Base-by-base conservation (phyloP, 331 rosid species). In the Quercus lobata region DNA sequence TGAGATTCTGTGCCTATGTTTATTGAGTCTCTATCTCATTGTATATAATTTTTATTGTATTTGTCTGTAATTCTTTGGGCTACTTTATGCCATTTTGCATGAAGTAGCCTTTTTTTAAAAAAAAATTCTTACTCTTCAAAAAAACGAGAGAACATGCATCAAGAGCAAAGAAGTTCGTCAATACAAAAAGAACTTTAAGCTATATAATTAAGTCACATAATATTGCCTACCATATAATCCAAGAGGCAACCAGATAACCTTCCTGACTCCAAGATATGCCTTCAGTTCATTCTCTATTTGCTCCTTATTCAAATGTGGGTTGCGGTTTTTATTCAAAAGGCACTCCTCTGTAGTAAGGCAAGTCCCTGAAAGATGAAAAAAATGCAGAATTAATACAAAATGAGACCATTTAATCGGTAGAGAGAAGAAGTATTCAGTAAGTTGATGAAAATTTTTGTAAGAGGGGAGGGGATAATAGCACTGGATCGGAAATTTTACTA, bases 341-440 rank as follows among this genome's bases (percentile, higher is more conserved):
- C 99, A 95, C 81, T 95, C 99, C 87, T 93, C 98, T 1, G 99
- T 95, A 70, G 99, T 89, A 81, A 95, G 94, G 86, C 97, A 95
- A 57, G 99, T 95, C 81, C 98, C 99, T 95, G 85, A 63, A 82
- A 70, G 63, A 63, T 73, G 79, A 72, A 81, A 75, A 74, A 79
- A 63, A 62, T 58, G 34, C 27, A 9, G n/a, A 78, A 30, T 74
- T 19, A 74, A 62, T 78, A 18, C 12, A 71, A 69, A 73, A 75
- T 15, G 24, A 57, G 61, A 8, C 73, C 58, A 73, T 19, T 56
- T 16, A 5, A 41, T 27, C 54, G 32, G 80, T 19, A 82, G 74
- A 65, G 44, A 37, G 66, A 53, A 53, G 61, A 78, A 55, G 1
- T 8, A 18, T 35, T 8, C 5, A 18, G 14, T 34, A n/a, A 19